phyloP scores from a whole-genome alignment of 495 filamentous ascomycete genomes.

The Clavariopsis aquatica region DNA sequence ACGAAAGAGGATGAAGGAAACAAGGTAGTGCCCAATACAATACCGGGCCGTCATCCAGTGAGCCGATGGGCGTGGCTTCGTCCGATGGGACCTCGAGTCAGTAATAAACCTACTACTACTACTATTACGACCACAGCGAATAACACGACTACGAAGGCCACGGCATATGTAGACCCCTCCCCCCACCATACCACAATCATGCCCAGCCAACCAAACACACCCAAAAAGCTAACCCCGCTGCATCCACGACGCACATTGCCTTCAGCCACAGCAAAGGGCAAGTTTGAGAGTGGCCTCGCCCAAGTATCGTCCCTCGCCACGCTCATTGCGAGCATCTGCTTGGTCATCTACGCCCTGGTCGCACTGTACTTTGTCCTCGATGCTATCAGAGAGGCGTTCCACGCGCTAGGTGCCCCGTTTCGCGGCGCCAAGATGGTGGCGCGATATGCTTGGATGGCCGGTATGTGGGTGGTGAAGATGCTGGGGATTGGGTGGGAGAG shows the following conservation, averaged over 20 bases:
- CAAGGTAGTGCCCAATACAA: background rate
- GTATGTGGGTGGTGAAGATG: background rate
- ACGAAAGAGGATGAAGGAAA: background rate
- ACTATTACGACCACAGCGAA: too few relatives aligned
- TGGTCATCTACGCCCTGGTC: conserved; percentile 30
- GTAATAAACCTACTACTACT: conserved; percentile 11
- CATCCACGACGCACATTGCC: background rate
- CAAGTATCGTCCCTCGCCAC: conserved; percentile 7
- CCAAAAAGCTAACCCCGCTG: conserved; percentile 13
- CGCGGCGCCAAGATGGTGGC: conserved; percentile 7
- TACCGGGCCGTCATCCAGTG: background rate
- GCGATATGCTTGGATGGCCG: conserved; percentile 9
- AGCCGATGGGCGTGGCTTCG: conserved; percentile 30
- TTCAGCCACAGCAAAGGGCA: background rate
- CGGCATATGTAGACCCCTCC: conserved; percentile 30
- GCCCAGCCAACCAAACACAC: conserved; percentile 11
- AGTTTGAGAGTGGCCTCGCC: conserved; percentile 17
- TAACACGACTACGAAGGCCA: background rate
- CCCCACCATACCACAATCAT: conserved; percentile 8
- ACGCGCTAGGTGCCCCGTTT: conserved; percentile 24
- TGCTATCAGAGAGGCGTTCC: conserved; percentile 28
- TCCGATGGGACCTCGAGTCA: conserved; percentile 7
- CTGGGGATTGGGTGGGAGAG: conserved; percentile 22
- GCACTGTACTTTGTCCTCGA: conserved; percentile 34
- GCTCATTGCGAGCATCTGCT: conserved; percentile 27